Evolutionary conservation across 352 stramenopile species (phyloP).

Genomic region (Phytophthora lateralis): DNA sequence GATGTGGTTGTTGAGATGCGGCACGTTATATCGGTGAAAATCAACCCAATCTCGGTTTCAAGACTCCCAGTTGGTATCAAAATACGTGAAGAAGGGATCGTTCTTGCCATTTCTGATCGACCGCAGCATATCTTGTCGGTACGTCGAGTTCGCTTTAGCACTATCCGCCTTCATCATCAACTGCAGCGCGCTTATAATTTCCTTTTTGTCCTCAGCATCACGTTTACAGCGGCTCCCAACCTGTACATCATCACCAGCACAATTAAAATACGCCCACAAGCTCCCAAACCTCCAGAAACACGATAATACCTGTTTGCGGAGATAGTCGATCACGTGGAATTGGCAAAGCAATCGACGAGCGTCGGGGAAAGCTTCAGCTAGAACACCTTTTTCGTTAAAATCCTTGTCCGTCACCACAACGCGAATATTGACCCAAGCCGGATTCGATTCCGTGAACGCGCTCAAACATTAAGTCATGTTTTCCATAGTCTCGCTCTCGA

Average conservation of each 20-base stretch:
- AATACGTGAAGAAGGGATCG: conserved; percentile 16
- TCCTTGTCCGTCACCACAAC: conserved; percentile 21
- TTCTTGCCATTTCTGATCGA: conserved; percentile 9
- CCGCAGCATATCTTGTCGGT: conserved; percentile 3
- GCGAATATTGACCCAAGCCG: conserved; percentile 13
- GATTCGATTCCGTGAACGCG: conserved; percentile 17
- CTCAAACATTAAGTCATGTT: conserved; percentile 9
- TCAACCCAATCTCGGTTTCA: conserved; percentile 10
- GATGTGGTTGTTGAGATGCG: conserved; percentile 11
- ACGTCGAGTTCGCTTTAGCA: not conserved
- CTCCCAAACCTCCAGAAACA: no score
- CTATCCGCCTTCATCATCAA: conserved; percentile 21
- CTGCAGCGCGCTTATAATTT: conserved; percentile 1
- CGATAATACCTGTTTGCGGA: not conserved
- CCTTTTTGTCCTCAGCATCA: not conserved
- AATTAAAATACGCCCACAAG: no score
- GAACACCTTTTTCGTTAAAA: conserved; percentile 9
- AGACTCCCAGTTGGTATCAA: conserved; percentile 16
- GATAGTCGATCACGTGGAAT: conserved; percentile 13
- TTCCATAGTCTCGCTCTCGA: conserved; percentile 6
- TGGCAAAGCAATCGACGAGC: conserved; percentile 9
- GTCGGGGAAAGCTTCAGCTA: not conserved
- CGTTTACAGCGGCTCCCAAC: conserved; percentile 4
- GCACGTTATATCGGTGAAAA: conserved; percentile 8
- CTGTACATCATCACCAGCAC: no score